Conservation (phyloP, 176 grass and related monocot species). For the Dactylis glomerata region DNA sequence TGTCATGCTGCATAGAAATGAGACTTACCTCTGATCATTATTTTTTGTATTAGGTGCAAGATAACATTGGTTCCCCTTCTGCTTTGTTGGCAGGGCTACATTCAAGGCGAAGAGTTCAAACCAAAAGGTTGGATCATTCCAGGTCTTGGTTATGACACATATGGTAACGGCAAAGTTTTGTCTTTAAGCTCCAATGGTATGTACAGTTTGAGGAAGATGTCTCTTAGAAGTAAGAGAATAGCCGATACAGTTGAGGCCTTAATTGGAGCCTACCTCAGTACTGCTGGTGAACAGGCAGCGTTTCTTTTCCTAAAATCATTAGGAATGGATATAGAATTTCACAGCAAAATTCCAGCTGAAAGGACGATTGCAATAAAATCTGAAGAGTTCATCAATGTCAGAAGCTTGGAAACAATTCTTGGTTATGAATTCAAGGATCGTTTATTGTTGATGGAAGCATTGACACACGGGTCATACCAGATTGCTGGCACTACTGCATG, state of each 20-base stretch:
- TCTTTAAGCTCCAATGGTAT: slow-evolving; percentile 16
- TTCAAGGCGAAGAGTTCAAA: slow-evolving; percentile 46
- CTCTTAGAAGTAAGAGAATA: slow-evolving; percentile 62
- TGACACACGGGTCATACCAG: slow-evolving; percentile 75
- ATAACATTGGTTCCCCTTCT: slow-evolving; percentile 12
- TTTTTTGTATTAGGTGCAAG: slow-evolving; percentile 4
- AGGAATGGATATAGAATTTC: slow-evolving; percentile 58
- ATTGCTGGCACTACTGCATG: slow-evolving; percentile 48
- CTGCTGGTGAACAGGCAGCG: slow-evolving; percentile 55
- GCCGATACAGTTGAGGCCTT: slow-evolving; percentile 72
- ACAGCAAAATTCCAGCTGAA: slow-evolving; percentile 31
- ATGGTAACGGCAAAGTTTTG: slow-evolving; percentile 22
- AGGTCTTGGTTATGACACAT: slow-evolving; percentile 25
- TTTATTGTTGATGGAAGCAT: slow-evolving; percentile 64
- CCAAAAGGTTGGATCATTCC: slow-evolving; percentile 60
- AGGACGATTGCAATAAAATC: slow-evolving; percentile 12
- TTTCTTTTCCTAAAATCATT: slow-evolving; percentile 51
- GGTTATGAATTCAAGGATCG: slow-evolving; percentile 52
- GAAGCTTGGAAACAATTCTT: slow-evolving; percentile 42
- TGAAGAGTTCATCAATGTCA: slow-evolving; percentile 54
- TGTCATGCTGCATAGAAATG: not conserved
- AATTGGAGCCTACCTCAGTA: slow-evolving; percentile 56
- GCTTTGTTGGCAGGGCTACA: slow-evolving; percentile 56
- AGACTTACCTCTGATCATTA: not conserved
- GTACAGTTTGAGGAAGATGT: slow-evolving; percentile 41